Evolutionary conservation across 78 protist species (phyloP), one percentile per base, ranked within the genome.

Genomic region (Anaeramoeba flamelloides): DNA sequence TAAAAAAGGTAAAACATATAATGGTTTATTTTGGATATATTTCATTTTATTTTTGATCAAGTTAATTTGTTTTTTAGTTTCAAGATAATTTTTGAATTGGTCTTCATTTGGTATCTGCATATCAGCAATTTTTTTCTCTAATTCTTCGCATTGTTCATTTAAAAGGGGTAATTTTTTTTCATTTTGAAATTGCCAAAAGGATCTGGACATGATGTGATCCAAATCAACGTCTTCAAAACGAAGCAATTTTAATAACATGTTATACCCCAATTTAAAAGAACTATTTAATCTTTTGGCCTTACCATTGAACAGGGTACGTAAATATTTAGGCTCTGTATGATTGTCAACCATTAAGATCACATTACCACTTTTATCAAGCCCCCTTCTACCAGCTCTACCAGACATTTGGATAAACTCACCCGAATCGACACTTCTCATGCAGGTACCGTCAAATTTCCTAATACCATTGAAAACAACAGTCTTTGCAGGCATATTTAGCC

Each of bases 321-420:
- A 8, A 53, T 53, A 8, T 26, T 8, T 26, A 53, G 69, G 90
- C 78, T 92, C 95, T 82, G 93, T 76, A 79, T 83, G 75, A 79
- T 37, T 79, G 31, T 8, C 2, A n/a, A n/a, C n/a, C 2, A 84
- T 76, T 1, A 92, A 1, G 64, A 94, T 84, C 32, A 94, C 97
- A 1, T 88, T 91, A 36, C 97, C 97, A 1, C 77, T 86, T 1
- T 78, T 2, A 77, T 93, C 97, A 36, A 93, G 81, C 26, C 97
- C 98, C 32, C 98, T 82, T 2, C 99, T 82, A 4, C 99, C 99
- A 0, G 99, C 99, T 3, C 99, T 79, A 1, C 99, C 99, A 22
- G 87, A 39, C 98, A 95, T 95, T 85, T 96, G 99, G 4, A 87
- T 91, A 80, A 88, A 94, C 80, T 94, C 98, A 39, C 96, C 92